A percentile compares a stretch with the other conserved stretches of the same genome.
Evolutionary conservation across 345 rosid species (phyloP).

Genomic region (Zanthoxylum bungeanum): DNA sequence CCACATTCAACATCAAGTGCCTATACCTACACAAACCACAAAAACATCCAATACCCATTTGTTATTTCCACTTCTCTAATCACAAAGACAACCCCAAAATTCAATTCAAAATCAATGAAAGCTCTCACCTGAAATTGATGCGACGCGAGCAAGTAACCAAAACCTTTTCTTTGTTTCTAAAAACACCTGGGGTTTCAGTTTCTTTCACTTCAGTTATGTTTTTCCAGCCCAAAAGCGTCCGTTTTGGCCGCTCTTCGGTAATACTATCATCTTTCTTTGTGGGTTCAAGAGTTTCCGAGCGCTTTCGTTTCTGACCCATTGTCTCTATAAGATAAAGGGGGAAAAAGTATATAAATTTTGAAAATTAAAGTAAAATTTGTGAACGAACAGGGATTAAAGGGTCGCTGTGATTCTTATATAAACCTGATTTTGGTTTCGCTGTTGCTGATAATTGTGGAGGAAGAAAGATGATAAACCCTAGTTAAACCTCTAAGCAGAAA

Average conservation of each 20-base stretch:
- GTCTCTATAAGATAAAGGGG: neutral
- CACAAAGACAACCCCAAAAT: neutral
- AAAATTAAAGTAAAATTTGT: neutral
- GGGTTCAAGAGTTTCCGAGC: constrained; percentile 48
- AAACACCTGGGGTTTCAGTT: constrained; percentile 24
- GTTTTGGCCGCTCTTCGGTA: constrained; percentile 60
- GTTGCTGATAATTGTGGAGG: neutral
- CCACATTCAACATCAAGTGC: constrained; percentile 93
- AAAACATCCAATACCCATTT: neutral
- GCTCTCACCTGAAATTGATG: constrained; percentile 75
- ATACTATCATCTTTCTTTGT: constrained; percentile 42
- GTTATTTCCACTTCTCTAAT: neutral
- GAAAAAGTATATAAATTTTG: neutral
- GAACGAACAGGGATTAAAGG: neutral
- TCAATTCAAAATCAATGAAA: constrained; percentile 1
- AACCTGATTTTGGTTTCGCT: neutral
- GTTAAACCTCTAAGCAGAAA: neutral
- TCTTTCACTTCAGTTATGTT: constrained; percentile 41
- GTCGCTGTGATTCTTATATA: neutral
- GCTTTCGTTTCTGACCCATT: constrained; percentile 88
- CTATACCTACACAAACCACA: constrained; percentile 53
- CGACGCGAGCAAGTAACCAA: constrained; percentile 93
- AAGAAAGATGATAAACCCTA: neutral
- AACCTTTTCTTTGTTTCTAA: constrained; percentile 95
- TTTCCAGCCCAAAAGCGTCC: constrained; percentile 87